Evolutionary conservation across 2,329 filamentous ascomycete genomes (phyloP), one percentile per base, ranked within the genome.

Genomic region (Neofusicoccum umdonicola): DNA sequence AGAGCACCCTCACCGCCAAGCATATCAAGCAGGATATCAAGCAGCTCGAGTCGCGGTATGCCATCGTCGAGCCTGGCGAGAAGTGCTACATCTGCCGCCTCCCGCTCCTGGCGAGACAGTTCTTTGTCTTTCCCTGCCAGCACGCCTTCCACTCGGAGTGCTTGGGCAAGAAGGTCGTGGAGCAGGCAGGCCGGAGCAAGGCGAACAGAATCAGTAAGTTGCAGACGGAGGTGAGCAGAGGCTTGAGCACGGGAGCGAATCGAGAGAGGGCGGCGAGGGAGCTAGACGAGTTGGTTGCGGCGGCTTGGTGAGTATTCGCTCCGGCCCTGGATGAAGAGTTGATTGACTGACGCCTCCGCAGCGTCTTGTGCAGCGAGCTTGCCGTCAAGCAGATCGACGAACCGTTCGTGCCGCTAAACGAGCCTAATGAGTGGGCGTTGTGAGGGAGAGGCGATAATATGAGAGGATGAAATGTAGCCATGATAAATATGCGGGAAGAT

Each of bases 121-220:
- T 99, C 79, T 99, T 98, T 71, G 95, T 99, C 17, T 99, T 99
- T 70, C 95, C 95, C 0, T 99, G 95, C 77, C 95, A 99, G 81
- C 95, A 99, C 78, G 91, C 93, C 3, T 99, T 99, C 73, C 95
- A 99, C 77, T 94, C 91, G 47, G 95, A 99, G 75, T 99, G 95
- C 76, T 80, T 99, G 56, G 94, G 92, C 0, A 89, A 87, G 71
- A 90, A 90, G 73, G 92, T 98, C 0, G 84, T 97, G 62, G 91
- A 94, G 76, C 89, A 92, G 68, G 88, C 90, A 1, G 92, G 92
- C 0, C 82, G 89, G 60, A 89, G 87, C 17, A 91, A 90, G 78
- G 88, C 89, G 15, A 89, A 89, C 75, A 84, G 91, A 69, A 97
- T 99, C 69, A 86, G 87, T 66, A 93, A 97, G 77, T 81, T 97